phyloP scores from a whole-genome alignment of 345 rosid genomes.

The Camelina neglecta region DNA sequence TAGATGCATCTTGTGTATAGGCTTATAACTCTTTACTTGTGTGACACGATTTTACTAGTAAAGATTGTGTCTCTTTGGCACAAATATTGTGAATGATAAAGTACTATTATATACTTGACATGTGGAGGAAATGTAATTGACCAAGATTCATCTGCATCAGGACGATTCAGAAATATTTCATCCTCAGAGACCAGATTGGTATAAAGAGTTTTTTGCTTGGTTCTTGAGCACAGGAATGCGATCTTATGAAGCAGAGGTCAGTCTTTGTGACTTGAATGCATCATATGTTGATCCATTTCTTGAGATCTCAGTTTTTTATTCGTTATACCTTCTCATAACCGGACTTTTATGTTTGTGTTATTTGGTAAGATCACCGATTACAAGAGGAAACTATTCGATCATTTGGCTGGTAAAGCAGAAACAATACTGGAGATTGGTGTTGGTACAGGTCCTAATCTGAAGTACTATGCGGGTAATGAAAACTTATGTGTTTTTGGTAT shows the following conservation, averaged over 20 bases:
- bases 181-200: conserved; percentile 78
- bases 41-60: conserved; percentile 8
- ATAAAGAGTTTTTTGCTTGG: conserved; percentile 69
- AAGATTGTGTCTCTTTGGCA: neutral
- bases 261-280: conserved; percentile 18
- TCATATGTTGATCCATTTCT: conserved; percentile 11
- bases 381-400: conserved; percentile 58
- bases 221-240: conserved; percentile 51
- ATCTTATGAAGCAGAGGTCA: conserved; percentile 75
- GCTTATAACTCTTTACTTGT: neutral
- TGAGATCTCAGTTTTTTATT: neutral
- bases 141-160: conserved; percentile 39
- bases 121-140: conserved; percentile 3
- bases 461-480: conserved; percentile 54
- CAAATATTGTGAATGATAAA: neutral
- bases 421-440: conserved; percentile 75
- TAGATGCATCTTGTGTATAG: neutral
- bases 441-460: conserved; percentile 82
- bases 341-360: conserved; percentile 12
- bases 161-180: conserved; percentile 54
- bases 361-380: conserved; percentile 53
- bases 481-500: conserved; percentile 60
- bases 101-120: neutral
- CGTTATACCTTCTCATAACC: neutral
- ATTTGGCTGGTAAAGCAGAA: conserved; percentile 62